These are phyloP conservation scores for Phyllostachys edulis DNA, from an alignment of 176 grass and related monocot genomes.

Conservation along the genomic window DNA sequence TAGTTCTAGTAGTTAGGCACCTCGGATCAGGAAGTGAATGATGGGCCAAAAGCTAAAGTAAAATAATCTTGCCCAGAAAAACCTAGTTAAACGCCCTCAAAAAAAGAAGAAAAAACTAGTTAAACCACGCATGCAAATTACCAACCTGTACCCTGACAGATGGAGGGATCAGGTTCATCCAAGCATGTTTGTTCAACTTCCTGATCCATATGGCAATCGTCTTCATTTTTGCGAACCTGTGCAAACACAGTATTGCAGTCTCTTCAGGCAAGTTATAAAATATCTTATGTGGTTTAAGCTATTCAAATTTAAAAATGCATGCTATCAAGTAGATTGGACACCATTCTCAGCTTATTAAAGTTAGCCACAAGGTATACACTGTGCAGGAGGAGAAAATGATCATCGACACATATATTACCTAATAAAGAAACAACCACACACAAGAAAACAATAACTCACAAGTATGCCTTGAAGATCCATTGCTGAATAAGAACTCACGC, in stretches of 20 bases:
- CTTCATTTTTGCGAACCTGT: conserved; percentile 72
- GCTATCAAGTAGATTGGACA: background rate
- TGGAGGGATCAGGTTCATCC: conserved; percentile 44
- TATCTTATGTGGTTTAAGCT: background rate
- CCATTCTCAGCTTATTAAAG: background rate
- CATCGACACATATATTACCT: background rate
- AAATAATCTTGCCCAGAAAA: background rate
- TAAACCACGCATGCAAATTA: background rate
- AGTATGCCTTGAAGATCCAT: conserved; percentile 98
- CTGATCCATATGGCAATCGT: conserved; percentile 26
- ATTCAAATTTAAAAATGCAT: background rate
- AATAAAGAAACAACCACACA: background rate
- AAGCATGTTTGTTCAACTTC: conserved; percentile 36
- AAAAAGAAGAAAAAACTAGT: background rate
- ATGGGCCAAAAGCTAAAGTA: background rate
- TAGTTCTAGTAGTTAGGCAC: background rate
- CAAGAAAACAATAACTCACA: conserved; percentile 42
- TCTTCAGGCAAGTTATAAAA: background rate
- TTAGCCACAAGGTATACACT: background rate
- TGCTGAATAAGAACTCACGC: conserved; percentile 72
- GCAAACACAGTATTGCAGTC: conserved; percentile 3
- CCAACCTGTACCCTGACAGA: conserved; percentile 54
- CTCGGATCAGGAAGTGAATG: background rate
- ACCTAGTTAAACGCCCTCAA: background rate
- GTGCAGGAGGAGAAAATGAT: background rate